Evolutionary conservation across 805 yeast species (phyloP).

Genomic region (Priceomyces castillae): DNA sequence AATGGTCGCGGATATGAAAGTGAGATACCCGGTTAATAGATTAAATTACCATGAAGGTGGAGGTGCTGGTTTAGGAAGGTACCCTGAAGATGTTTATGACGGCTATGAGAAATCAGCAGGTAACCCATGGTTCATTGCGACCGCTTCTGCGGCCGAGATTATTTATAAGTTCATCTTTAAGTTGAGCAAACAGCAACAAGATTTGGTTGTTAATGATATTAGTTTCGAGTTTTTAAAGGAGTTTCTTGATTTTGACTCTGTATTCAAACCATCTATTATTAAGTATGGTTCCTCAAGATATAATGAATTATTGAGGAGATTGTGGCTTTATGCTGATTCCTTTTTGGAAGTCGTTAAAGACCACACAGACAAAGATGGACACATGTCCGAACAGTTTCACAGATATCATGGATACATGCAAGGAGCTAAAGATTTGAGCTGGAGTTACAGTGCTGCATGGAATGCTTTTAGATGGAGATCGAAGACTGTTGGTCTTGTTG

Average conservation of each 20-base stretch:
- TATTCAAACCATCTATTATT: slow-evolving; percentile 19
- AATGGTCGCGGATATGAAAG: slow-evolving; percentile 65
- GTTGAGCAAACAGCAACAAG: slow-evolving; percentile 35
- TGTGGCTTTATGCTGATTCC: slow-evolving; percentile 63
- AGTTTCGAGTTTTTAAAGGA: slow-evolving; percentile 30
- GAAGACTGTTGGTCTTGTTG: slow-evolving; percentile 25
- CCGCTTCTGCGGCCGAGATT: slow-evolving; percentile 66
- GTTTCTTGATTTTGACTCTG: slow-evolving; percentile 28
- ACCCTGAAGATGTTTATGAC: slow-evolving; percentile 89
- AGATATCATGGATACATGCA: slow-evolving; percentile 76
- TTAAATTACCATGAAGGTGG: slow-evolving; percentile 29
- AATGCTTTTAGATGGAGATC: slow-evolving; percentile 64
- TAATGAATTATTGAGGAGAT: slow-evolving; percentile 40
- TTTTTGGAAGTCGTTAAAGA: slow-evolving; percentile 57
- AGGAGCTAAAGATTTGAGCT: slow-evolving; percentile 85
- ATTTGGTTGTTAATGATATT: slow-evolving; percentile 39
- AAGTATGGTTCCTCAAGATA: slow-evolving; percentile 44
- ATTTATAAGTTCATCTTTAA: slow-evolving; percentile 54
- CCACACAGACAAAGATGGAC: slow-evolving; percentile 64
- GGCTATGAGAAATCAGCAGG: slow-evolving; percentile 73
- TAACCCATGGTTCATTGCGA: slow-evolving; percentile 90
- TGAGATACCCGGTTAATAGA: slow-evolving; percentile 73
- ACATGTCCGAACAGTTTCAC: slow-evolving; percentile 87
- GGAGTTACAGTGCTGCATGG: slow-evolving; percentile 85
- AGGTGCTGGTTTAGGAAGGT: slow-evolving; percentile 81